Base-by-base conservation (phyloP, 2,329 filamentous ascomycete species). In the Beauveria sp. region DNA sequence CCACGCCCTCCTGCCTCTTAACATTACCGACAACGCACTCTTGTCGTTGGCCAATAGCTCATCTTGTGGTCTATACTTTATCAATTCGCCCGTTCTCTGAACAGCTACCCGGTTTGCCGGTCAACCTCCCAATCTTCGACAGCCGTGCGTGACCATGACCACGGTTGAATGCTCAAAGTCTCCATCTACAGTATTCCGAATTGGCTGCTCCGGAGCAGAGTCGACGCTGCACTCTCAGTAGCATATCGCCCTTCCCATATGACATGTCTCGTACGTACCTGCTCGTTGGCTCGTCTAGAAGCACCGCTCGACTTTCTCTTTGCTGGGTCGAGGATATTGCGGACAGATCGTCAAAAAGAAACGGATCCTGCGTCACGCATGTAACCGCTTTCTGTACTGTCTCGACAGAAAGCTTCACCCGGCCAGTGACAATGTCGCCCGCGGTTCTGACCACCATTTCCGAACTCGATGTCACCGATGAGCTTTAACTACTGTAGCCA, bases 101-200 rank as follows among this genome's bases (percentile, higher is more conserved):
- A 62, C 53, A 3, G 53, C 54, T 12, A 62, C 55, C 18, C 24
- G 28, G 49, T 62, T 55, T 18, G 26, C 26, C 26, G 26, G 26
- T 28, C 26, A 62, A 55, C 5, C 38, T 24, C 14, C 34, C 26
- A 16, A 59, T 62, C 8, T 26, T 28, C 7, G 55, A 58, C 16
- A 62, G 40, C 14, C 60, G 46, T 24, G 34, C 24, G 60, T 62
- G 12, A 55, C 49, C 60, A 58, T 55, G 20, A 62, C 34, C n/a
- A 62, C 60, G 4, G 55, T 62, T 6, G 60, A 50, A 6, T 54
- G 24, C 20, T 49, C 42, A 38, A 62, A 62, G 40, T 62, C 49
- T n/a, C 14, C 16, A 5, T 50, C 54, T 8, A 59, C 42, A 30
- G 55, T 54, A 10, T 55, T 49, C 10, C 38, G n/a, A 12, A 62